Base-by-base conservation (phyloP, 106 monocot species). In the Dendrobium nobile region DNA sequence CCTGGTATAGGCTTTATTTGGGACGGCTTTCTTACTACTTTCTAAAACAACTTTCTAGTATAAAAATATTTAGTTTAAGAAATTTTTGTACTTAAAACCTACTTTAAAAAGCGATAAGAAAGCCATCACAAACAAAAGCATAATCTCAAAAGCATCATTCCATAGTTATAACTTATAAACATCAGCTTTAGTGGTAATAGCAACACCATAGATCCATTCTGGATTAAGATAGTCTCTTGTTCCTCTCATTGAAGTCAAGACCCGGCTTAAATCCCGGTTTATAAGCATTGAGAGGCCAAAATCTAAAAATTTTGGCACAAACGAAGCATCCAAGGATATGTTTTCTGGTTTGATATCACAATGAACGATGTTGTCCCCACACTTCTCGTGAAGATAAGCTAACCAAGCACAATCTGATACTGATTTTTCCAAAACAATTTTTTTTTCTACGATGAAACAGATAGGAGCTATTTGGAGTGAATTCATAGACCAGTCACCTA, bases 401-500 rank as follows among this genome's bases (percentile, higher is more conserved):
- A 88, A 73, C 88, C 88, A 48, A 88, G 73, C 2, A 67, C 55
- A 31, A 88, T 83, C 16, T 75, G 27, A 73, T 83, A 86, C 74
- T 85, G 72, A 17, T 18, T 78, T 15, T 55, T 55, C 88, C 88
- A 88, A 47, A 37, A 68, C 67, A 88, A 47, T 10, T 73, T 33
- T 4, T 41, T 20, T 19, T 54, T 18, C 42, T 72, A n/a, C 47
- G 43, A 6, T 67, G 43, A 54, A 85, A 85, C 41, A 88, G 28
- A 16, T 83, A 80, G 74, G 88, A 88, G 51, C 88, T 83, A 55
- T 85, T 85, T 41, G 88, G 77, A 85, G 85, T 85, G 85, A 78
- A 83, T 80, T 84, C 86, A 44, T 89, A 89, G 18, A 86, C 88
- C 31, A 89, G 79, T 47, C 86, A 45, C 47, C 84, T 81, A 5